phyloP scores from a whole-genome alignment of 1,284 basidiomycete genomes.

The Bondarzewia mesenterica region DNA sequence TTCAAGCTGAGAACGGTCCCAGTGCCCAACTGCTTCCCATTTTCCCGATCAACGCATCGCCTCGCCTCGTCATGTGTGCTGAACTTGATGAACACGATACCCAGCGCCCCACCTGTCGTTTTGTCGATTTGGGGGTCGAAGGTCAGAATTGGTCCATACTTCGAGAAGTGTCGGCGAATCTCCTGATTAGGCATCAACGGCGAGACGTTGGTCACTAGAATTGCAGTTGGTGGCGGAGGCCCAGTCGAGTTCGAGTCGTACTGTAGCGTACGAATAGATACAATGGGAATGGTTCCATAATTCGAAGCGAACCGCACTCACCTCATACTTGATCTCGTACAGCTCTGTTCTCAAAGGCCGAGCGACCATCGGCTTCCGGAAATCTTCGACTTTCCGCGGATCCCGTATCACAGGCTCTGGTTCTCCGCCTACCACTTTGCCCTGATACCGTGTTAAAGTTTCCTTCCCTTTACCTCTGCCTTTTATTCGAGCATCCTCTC shows the following conservation, averaged over 20 bases:
- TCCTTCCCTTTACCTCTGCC: conserved; percentile 47
- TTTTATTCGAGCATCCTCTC: background rate
- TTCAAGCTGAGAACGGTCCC: conserved; percentile 20
- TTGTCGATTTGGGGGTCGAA: conserved; percentile 81
- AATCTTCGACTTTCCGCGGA: conserved; percentile 41
- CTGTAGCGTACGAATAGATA: conserved; percentile 26
- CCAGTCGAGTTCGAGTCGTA: conserved; percentile 74
- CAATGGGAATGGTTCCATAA: too few relatives aligned
- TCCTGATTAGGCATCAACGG: conserved; percentile 61
- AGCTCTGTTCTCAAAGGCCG: conserved; percentile 37
- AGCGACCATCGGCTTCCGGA: conserved; percentile 24
- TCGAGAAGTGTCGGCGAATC: conserved; percentile 62
- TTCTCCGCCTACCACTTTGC: conserved; percentile 45
- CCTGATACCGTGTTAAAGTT: conserved; percentile 45
- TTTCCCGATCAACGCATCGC: conserved; percentile 52
- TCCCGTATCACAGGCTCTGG: conserved; percentile 38
- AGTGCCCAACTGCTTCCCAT: conserved; percentile 40
- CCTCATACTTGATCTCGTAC: conserved; percentile 51
- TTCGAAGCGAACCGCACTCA: conserved; percentile 25
- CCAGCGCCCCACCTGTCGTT: conserved; percentile 74
- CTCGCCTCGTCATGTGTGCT: conserved; percentile 50
- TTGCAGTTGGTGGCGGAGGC: conserved; percentile 66
- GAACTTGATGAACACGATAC: conserved; percentile 77
- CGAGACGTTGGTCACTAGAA: conserved; percentile 71
- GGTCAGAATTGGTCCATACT: conserved; percentile 60